A percentile compares a stretch with the other conserved stretches of the same genome.
phyloP scores from a whole-genome alignment of 495 filamentous ascomycete genomes.

The Gamarada debralockiae region DNA sequence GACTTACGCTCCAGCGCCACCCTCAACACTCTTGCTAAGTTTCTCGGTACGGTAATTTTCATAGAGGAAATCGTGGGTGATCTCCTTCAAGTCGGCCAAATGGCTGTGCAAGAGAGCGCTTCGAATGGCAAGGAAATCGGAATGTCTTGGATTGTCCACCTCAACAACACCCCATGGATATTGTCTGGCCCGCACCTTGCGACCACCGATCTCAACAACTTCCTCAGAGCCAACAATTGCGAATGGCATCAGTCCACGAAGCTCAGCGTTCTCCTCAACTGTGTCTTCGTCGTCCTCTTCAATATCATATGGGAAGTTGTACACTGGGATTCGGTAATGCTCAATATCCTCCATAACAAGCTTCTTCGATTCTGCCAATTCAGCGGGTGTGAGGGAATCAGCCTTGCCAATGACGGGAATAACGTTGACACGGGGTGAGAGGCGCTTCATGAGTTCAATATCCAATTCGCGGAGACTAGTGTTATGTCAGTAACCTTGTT shows the following conservation, averaged over 20 bases:
- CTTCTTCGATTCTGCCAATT: constrained; percentile 98
- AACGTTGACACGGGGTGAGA: constrained; percentile 96
- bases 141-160: constrained; percentile 98
- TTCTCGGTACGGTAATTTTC: constrained; percentile 99
- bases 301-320: constrained; percentile 99
- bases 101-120: constrained; percentile 96
- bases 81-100: constrained; percentile 96
- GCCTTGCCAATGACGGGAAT: constrained; percentile 99
- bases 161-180: constrained; percentile 99
- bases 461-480: constrained; percentile 91
- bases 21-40: constrained; percentile 97
- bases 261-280: constrained; percentile 96
- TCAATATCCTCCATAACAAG: constrained; percentile 99
- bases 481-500: neutral
- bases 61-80: constrained; percentile 99
- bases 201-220: constrained; percentile 85
- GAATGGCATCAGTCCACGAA: constrained; percentile 96
- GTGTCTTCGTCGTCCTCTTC: constrained; percentile 99
- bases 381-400: constrained; percentile 92
- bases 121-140: constrained; percentile 95
- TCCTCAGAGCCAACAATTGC: constrained; percentile 98
- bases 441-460: constrained; percentile 98
- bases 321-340: constrained; percentile 98
- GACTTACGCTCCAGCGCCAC: constrained; percentile 80
- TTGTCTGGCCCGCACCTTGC: constrained; percentile 88